Evolutionary conservation across 1,284 basidiomycete species (phyloP).

Genomic region (Puccinia sorghi): DNA sequence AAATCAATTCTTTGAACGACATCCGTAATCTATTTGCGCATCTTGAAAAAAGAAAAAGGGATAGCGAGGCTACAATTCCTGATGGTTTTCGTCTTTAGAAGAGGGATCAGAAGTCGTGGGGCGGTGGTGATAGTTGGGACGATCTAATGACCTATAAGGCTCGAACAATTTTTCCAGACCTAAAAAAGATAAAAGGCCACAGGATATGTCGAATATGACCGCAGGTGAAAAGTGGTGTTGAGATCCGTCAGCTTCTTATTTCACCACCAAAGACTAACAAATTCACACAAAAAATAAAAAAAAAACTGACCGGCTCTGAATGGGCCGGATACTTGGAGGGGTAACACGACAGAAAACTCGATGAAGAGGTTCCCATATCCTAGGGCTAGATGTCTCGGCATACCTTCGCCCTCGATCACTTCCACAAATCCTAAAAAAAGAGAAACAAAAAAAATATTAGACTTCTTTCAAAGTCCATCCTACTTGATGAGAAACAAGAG

Average conservation of each 20-base stretch:
- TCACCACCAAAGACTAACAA: neutral
- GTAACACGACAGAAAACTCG: constrained; percentile 86
- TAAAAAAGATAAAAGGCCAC: neutral
- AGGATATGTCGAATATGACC: no score
- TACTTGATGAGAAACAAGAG: constrained; percentile 2
- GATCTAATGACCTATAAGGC: neutral
- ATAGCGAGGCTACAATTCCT: constrained; percentile 6
- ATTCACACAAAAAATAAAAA: neutral
- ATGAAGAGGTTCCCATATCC: constrained; percentile 78
- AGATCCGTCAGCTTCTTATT: neutral
- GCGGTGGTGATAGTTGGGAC: neutral
- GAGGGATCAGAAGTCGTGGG: no score
- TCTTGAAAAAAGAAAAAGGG: neutral
- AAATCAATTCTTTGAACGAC: neutral
- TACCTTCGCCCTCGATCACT: constrained; percentile 76
- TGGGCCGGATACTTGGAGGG: constrained; percentile 59
- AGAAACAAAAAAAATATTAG: neutral
- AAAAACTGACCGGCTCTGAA: constrained; percentile 34
- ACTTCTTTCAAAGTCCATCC: neutral
- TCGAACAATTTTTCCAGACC: constrained; percentile 18
- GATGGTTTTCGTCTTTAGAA: constrained; percentile 5
- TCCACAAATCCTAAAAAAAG: constrained; percentile 72
- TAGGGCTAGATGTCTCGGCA: constrained; percentile 56
- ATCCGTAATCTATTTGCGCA: no score
- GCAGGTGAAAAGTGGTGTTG: neutral